Percentiles rank a stretch among this genome's conserved stretches.
Conservation (phyloP, 2,329 filamentous ascomycete genomes). For the Alternaria sp. region DNA sequence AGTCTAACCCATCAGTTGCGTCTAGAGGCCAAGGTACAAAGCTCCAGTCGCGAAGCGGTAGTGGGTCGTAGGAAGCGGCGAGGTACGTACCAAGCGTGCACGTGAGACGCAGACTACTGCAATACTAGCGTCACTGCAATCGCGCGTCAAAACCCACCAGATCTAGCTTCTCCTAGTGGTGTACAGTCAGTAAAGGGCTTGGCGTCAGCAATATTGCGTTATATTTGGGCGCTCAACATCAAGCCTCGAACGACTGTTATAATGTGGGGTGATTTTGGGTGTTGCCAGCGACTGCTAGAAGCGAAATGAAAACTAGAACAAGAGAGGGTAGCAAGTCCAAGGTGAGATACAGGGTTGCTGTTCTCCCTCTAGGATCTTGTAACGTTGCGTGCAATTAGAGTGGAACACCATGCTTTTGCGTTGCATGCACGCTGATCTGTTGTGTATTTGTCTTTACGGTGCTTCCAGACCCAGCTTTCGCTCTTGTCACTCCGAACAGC, state of each 20-base stretch:
- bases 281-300: conserved; percentile 2
- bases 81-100: conserved; percentile 26
- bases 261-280: conserved; percentile 5
- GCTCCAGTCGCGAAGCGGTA: conserved; percentile 15
- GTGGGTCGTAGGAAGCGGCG: conserved; percentile 19
- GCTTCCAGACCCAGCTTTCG: conserved; percentile 7
- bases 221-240: conserved; percentile 13
- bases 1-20: conserved; percentile 7
- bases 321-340: neutral
- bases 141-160: conserved; percentile 9
- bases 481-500: conserved; percentile 18
- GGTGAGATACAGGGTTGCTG: neutral
- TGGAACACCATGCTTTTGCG: conserved; percentile 4
- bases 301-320: neutral
- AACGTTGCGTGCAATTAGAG: neutral
- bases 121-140: conserved; percentile 16
- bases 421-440: conserved; percentile 7
- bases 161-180: conserved; percentile 15
- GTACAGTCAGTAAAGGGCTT: conserved; percentile 13
- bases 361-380: neutral
- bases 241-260: conserved; percentile 4
- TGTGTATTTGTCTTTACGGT: conserved; percentile 1
- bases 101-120: conserved; percentile 18
- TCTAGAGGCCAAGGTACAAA: conserved; percentile 11
- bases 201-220: conserved; percentile 22